Base-by-base conservation (phyloP, 2,329 filamentous ascomycete genomes). In the Teratosphaeria destructans region DNA sequence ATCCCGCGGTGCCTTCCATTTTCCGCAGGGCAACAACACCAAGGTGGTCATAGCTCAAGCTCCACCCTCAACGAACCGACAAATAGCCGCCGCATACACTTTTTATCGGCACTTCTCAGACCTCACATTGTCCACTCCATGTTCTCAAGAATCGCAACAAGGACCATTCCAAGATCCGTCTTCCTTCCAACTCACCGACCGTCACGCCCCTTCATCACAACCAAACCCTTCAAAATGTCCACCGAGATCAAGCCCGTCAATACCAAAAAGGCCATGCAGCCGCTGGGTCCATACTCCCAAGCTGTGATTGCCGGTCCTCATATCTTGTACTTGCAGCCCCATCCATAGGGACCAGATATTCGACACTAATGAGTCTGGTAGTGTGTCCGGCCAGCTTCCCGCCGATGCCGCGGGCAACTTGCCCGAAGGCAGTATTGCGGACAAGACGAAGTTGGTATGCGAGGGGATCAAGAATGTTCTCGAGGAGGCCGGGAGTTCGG, bases 391-490 rank as follows among this genome's bases (percentile, higher is more conserved):
- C 65, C 84, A 89, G 75, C 92, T 95, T 71, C 90, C 90, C 63
- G 83, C 84, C 64, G 84, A 88, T 72, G 76, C 79, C 53, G 74
- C 76, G 58, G 83, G 82, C 63, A 79, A 82, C 64, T 77, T 88
- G 58, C 78, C 88, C 63, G 77, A 82, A 54, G 86, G 86, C 57
- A 82, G 78, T 70, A 83, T 90, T 66, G 81, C 82, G 59, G 81
- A 91, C 67, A 83, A 87, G 74, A 89, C 87, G 67, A 82, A 82
- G 65, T 81, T 82, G 68, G 88, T 84, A 79, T 86, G 86, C 76
- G 81, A 88, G 76, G 95, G 95, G 77, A 83, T 96, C 71, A 82
- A 87, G 74, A 88, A 89, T 52, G 90, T 97, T 60, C 84, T 97
- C 57, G 82, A 85, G 62, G 90, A 86, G 68, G 90, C 91, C 27